Conservation (phyloP, 345 rosid genomes). For the Citrus hindsii region DNA sequence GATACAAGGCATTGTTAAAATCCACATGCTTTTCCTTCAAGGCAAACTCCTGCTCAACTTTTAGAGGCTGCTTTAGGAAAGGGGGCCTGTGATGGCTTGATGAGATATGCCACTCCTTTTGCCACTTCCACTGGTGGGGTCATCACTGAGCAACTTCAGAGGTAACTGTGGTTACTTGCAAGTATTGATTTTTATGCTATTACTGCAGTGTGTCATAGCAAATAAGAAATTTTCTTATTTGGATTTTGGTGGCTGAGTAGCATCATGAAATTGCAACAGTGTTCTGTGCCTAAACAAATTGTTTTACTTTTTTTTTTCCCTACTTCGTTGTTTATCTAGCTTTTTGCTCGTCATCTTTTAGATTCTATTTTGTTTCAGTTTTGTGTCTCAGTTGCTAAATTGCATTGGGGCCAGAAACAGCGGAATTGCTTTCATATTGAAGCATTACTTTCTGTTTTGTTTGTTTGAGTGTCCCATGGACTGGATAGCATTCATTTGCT, state of each 20-base stretch:
- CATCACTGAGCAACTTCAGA: conserved; percentile 84
- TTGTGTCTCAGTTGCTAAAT: neutral
- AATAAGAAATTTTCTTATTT: neutral
- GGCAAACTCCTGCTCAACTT: conserved; percentile 94
- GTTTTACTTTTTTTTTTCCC: neutral
- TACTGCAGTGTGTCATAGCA: neutral
- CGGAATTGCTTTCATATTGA: neutral
- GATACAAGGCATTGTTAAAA: conserved; percentile 83
- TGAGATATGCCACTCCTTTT: conserved; percentile 81
- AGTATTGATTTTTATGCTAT: neutral
- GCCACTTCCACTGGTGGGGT: conserved; percentile 64
- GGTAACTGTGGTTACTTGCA: conserved; percentile 32
- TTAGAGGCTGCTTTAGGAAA: conserved; percentile 92
- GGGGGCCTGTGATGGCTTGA: conserved; percentile 68
- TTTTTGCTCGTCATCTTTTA: neutral
- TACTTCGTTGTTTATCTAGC: neutral
- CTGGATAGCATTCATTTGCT: neutral
- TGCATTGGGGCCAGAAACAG: neutral
- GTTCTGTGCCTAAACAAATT: neutral
- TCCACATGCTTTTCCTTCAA: conserved; percentile 90
- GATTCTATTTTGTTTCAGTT: neutral
- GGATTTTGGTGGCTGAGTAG: neutral
- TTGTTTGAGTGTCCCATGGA: neutral
- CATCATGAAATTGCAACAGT: neutral
- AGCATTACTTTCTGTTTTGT: neutral